Evolutionary conservation across 495 filamentous ascomycete genomes (phyloP).

Genomic region (Amorphotheca resinae): DNA sequence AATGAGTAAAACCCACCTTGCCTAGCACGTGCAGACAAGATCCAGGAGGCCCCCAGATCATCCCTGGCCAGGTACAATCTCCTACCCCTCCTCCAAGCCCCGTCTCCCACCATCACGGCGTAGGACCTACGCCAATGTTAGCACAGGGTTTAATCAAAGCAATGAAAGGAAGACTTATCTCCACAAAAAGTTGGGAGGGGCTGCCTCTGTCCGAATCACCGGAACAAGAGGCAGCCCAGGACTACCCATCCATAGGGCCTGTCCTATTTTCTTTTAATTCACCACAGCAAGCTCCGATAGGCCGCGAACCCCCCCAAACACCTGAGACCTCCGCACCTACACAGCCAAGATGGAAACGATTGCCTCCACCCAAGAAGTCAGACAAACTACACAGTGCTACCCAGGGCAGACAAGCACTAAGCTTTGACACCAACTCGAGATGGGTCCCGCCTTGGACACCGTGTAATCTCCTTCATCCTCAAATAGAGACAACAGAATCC

Average conservation of each 20-base stretch:
- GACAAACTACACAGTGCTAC: constrained; percentile 15
- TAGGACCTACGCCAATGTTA: constrained; percentile 16
- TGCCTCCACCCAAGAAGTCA: constrained; percentile 2
- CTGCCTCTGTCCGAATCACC: constrained; percentile 29
- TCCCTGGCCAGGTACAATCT: too few relatives aligned
- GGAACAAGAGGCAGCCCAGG: constrained; percentile 32
- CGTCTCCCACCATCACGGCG: too few relatives aligned
- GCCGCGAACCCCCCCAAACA: constrained; percentile 13
- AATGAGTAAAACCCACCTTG: too few relatives aligned
- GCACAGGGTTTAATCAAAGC: constrained; percentile 24
- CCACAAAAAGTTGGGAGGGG: constrained; percentile 43
- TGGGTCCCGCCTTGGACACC: constrained; percentile 54
- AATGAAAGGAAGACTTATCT: constrained; percentile 46
- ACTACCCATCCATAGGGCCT: constrained; percentile 27
- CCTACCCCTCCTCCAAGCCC: too few relatives aligned
- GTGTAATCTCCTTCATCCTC: constrained; percentile 5
- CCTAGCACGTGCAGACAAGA: too few relatives aligned
- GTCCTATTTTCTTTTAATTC: constrained; percentile 25
- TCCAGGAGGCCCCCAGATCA: too few relatives aligned
- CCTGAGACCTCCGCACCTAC: constrained; percentile 10
- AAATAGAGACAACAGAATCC: not conserved
- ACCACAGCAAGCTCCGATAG: constrained; percentile 5
- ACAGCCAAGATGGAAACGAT: constrained; percentile 9
- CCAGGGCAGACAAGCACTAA: constrained; percentile 67
- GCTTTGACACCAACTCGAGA: constrained; percentile 93